A percentile compares a stretch with the other conserved stretches of the same genome.
Conservation (phyloP, 2,329 filamentous ascomycete genomes). For the Sclerotinia borealis region DNA sequence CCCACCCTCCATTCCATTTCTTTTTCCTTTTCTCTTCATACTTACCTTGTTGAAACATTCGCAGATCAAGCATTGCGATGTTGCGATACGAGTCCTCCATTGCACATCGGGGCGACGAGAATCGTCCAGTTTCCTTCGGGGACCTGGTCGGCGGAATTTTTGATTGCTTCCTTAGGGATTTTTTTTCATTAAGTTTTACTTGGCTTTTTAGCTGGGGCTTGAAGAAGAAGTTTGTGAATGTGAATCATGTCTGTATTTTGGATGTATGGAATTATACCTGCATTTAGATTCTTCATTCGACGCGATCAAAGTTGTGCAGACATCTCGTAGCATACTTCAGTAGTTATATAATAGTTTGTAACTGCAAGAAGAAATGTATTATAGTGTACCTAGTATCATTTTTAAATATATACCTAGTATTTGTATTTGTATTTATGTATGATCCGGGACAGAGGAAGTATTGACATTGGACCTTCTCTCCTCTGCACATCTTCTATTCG, state of each 20-base stretch:
- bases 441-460: no score
- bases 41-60: constrained; percentile 33
- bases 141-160: constrained; percentile 34
- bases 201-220: constrained; percentile 30
- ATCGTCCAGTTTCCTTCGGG: constrained; percentile 33
- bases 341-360: no score
- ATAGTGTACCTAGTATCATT: no score
- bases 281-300: background rate
- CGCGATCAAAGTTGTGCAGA: background rate
- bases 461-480: no score
- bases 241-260: background rate
- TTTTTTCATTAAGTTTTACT: constrained; percentile 35
- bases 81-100: constrained; percentile 44
- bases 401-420: no score
- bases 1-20: background rate
- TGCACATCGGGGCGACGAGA: constrained; percentile 50
- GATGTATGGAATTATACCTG: no score
- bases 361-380: no score
- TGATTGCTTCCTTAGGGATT: constrained; percentile 26
- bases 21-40: constrained; percentile 30
- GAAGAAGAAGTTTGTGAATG: constrained; percentile 31
- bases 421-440: no score
- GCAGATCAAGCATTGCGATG: constrained; percentile 30
- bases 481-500: no score
- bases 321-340: no score